Evolutionary conservation across 371 early-diverging fungal species (phyloP).

Genomic region (Ordospora colligata): DNA sequence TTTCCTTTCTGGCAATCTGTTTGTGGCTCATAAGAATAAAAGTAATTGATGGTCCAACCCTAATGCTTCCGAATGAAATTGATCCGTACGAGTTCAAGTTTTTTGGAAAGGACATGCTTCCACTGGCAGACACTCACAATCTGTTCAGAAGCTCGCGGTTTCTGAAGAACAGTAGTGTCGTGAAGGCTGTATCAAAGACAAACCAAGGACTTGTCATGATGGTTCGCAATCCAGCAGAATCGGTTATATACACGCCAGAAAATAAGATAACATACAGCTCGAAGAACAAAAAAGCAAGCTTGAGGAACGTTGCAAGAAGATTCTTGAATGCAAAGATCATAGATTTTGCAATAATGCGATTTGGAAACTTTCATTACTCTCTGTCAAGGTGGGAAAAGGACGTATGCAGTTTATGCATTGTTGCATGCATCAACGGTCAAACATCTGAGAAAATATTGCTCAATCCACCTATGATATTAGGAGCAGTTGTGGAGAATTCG

Average conservation of each 20-base stretch:
- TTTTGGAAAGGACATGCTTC: not conserved
- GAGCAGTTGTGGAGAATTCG: not conserved
- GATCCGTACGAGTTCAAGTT: slow-evolving; percentile 14
- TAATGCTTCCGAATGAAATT: slow-evolving; percentile 11
- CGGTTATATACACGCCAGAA: slow-evolving; percentile 3
- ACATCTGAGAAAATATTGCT: not conserved
- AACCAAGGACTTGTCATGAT: not conserved
- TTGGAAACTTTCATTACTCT: not conserved
- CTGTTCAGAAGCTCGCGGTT: not conserved
- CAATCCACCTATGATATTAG: not conserved
- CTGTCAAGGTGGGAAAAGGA: slow-evolving; percentile 9
- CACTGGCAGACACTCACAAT: not conserved
- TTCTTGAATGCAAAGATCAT: not conserved
- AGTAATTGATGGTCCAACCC: not conserved
- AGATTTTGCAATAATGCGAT: not conserved
- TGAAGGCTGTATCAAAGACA: slow-evolving; percentile 5
- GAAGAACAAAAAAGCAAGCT: not conserved
- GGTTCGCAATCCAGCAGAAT: not conserved
- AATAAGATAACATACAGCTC: not conserved
- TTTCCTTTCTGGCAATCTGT: too few species aligned
- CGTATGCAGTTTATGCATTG: not conserved
- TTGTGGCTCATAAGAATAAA: too few species aligned
- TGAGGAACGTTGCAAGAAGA: not conserved
- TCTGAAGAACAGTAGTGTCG: not conserved
- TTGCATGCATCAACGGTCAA: not conserved